phyloP scores from a whole-genome alignment of 306 rosid genomes.

The Crataegus laevigata region DNA sequence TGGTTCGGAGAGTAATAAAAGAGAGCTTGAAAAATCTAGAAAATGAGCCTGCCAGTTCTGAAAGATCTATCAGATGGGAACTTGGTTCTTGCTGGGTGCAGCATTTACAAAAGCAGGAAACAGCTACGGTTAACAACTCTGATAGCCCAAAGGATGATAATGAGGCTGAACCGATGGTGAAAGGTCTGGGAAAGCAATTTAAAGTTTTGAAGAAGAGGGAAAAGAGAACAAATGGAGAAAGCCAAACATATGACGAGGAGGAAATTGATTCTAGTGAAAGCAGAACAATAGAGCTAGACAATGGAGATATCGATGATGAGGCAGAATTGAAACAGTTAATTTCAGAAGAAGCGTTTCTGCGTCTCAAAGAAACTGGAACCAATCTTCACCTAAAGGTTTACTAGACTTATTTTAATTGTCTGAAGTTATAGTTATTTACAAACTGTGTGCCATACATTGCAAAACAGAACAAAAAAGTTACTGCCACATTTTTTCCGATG shows the following conservation, averaged over 20 bases:
- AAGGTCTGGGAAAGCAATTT: conserved; percentile 88
- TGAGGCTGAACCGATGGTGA: conserved; percentile 54
- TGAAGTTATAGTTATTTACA: not conserved
- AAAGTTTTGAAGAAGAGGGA: conserved; percentile 79
- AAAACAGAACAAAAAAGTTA: not conserved
- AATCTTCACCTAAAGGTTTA: conserved; percentile 80
- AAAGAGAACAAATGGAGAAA: conserved; percentile 30
- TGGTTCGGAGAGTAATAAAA: conserved; percentile 47
- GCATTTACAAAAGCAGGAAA: conserved; percentile 76
- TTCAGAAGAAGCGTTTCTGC: conserved; percentile 56
- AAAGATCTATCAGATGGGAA: conserved; percentile 82
- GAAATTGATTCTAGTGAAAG: conserved; percentile 24
- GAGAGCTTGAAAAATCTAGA: conserved; percentile 49
- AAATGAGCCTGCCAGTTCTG: conserved; percentile 34
- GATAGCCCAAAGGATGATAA: conserved; percentile 18
- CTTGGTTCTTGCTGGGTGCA: conserved; percentile 96
- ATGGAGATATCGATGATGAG: conserved; percentile 30
- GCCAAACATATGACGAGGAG: conserved; percentile 26
- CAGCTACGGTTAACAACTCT: conserved; percentile 28
- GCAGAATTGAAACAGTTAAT: conserved; percentile 48
- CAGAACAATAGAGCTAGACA: conserved; percentile 26
- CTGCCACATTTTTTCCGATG: not conserved
- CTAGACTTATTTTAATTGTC: conserved; percentile 1
- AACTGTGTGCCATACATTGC: not conserved
- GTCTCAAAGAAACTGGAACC: conserved; percentile 72